Conservation (phyloP, 495 filamentous ascomycete genomes). For the Hypoxylon subgilvum region DNA sequence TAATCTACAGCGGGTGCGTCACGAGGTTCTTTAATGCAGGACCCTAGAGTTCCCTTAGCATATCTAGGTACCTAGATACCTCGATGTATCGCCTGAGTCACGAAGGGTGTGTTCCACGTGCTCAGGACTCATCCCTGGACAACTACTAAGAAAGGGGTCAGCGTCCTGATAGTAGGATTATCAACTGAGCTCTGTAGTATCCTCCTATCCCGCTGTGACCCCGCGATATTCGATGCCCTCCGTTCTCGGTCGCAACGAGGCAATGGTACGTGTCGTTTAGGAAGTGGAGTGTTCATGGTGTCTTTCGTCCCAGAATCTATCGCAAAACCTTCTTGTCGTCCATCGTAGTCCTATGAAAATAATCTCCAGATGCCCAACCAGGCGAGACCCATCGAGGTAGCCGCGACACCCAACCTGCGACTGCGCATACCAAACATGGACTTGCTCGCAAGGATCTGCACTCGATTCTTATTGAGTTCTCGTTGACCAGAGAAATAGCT, state of each 20-base stretch:
- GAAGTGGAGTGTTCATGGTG: conserved; percentile 13
- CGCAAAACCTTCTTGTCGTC: neutral
- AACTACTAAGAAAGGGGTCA: too few species aligned
- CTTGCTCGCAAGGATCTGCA: conserved; percentile 70
- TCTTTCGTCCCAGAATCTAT: neutral
- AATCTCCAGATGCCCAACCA: conserved; percentile 66
- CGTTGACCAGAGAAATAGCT: conserved; percentile 80
- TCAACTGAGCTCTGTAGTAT: too few species aligned
- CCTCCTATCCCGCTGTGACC: too few species aligned
- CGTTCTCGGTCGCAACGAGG: too few species aligned
- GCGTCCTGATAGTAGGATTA: too few species aligned
- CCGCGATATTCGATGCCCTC: too few species aligned
- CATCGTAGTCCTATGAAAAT: conserved; percentile 22
- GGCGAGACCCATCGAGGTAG: conserved; percentile 71
- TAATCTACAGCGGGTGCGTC: neutral
- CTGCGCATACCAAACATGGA: conserved; percentile 79
- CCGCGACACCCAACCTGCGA: conserved; percentile 70
- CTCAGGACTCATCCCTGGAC: too few species aligned
- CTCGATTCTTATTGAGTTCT: conserved; percentile 73
- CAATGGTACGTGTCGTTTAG: neutral
- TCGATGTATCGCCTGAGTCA: too few species aligned
- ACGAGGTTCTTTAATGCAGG: neutral
- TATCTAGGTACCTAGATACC: too few species aligned
- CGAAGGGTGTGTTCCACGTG: too few species aligned
- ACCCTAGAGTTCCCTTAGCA: neutral